Base-by-base conservation (phyloP, 1,139 yeast genomes). In the Geotrichum restrictum region DNA sequence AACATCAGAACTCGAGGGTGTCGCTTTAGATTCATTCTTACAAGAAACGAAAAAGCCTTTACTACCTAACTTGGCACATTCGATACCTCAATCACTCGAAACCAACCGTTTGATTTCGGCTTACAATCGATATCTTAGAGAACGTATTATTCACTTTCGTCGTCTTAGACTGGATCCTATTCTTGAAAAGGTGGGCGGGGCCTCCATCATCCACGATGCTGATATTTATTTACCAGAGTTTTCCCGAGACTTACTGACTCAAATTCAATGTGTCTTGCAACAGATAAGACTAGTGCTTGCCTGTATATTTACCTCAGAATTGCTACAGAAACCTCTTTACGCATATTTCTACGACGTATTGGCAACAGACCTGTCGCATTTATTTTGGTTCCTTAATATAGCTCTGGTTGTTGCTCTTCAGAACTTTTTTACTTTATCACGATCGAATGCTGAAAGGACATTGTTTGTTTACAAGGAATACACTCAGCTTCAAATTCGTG, bases 381-480 rank as follows among this genome's bases (percentile, higher is more conserved):
- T 62, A 8, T 60, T 61, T 40, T 51, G 56, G 21, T 58, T 61
- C 48, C 54, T 62, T 29, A 61, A 59, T 47, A 45, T 51, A 33
- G 57, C 63, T 7, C 46, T 62, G 27, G 61, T 60, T 21, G 54
- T 55, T 16, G 58, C 64, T 11, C 54, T 61, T 34, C 64, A 43
- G 19, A 59, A 57, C 53, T 62, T 62, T 47, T 60, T 58, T 45
- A 53, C 58, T 7, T 56, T 62, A 22, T 56, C 61, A 2, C 48
- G 63, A 10, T 52, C 60, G 4, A 62, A 62, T 42, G 63, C 65
- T n/a, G 64, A 61, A 48, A 46, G 62, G 19, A 61, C 64, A 6
- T 54, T 62, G 24, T 62, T 59, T 45, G 53, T 60, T n/a, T 61
- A 60, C 49, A 62, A 62, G 49, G 65, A 62, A 44, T 61, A 59